Percentiles rank a stretch among this genome's conserved stretches.
Evolutionary conservation across 78 protist species (phyloP).

Genomic region (Emiliania huxleyi): DNA sequence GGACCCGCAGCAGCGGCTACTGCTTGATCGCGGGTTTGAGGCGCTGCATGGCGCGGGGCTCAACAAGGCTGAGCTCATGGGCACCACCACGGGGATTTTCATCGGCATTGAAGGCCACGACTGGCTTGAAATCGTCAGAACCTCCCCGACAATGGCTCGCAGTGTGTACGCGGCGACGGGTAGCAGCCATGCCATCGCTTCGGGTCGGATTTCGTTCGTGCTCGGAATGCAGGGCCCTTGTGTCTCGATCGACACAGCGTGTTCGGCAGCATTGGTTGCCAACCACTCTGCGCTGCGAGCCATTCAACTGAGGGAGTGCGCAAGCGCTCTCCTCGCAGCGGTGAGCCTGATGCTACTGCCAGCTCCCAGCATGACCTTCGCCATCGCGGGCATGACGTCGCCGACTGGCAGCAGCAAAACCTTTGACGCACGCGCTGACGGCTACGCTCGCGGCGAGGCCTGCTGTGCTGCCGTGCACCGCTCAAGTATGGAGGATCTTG

Average conservation of each 20-base stretch:
- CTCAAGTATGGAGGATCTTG: background rate
- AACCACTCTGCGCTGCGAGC: conserved; percentile 52
- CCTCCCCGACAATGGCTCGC: background rate
- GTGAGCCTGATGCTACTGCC: background rate
- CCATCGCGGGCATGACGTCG: conserved; percentile 55
- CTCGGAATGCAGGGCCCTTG: conserved; percentile 79
- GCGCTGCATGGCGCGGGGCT: background rate
- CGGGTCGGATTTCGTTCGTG: conserved; percentile 65
- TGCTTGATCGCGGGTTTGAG: background rate
- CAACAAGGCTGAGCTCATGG: background rate
- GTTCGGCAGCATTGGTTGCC: conserved; percentile 80
- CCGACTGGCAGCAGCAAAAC: conserved; percentile 67
- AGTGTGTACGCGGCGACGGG: conserved; percentile 8
- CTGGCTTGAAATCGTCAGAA: background rate
- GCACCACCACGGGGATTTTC: background rate
- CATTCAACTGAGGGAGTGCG: background rate
- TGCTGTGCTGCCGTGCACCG: conserved; percentile 49
- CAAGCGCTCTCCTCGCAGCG: background rate
- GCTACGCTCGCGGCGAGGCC: conserved; percentile 86
- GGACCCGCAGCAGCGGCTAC: background rate
- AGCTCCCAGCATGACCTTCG: conserved; percentile 21
- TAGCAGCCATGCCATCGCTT: background rate
- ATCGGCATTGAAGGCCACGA: background rate
- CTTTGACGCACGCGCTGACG: conserved; percentile 76
- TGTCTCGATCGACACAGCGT: conserved; percentile 83